Evolutionary conservation across 192 early-diverging fungal genomes (phyloP), one percentile per base, ranked within the genome.

Genomic region (Coemansia sp.): DNA sequence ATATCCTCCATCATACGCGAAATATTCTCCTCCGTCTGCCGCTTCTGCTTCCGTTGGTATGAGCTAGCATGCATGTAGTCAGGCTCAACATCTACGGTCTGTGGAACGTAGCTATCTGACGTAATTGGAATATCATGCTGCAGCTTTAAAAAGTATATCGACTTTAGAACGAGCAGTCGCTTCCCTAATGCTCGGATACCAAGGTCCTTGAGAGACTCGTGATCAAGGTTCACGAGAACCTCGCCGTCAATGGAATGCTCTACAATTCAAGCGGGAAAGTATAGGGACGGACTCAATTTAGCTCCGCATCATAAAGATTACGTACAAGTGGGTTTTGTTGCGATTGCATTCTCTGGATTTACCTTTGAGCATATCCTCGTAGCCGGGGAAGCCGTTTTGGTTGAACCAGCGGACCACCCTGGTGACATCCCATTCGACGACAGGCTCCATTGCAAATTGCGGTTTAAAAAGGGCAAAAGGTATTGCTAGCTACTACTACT

Each of bases 201-300:
- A 42, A 98, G 67, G 54, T 94, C 93, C 65, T 87, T 90, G 48
- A 98, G 78, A 27, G 94, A 81, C 37, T 87, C 89, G 70, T 97
- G 92, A 71, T 94, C 91, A 15, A 94, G 84, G 60, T 89, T 83
- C 27, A 91, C 67, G 4, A 98, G 79, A 5, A 92, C 75, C 38
- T 93, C 91, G 44, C 95, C 95, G 20, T 86, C 87, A 53, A 98
- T 93, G 17, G 81, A 81, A 65, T 97, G 86, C 45, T 95, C 95
- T 66, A 71, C 25, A 53, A 20, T n/a, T 42, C 25, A 11, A 2
- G 15, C n/a, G 14, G n/a, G 45, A 5, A 32, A 17, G 9, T 30
- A 32, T 14, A 46, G 23, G 3, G 10, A 32, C n/a, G 14, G 1
- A 5, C 14, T 44, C 23, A 42, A 8, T 5, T 32, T 32, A 32